phyloP scores from a whole-genome alignment of 2,329 filamentous ascomycete species.

The Fusarium penzigii region DNA sequence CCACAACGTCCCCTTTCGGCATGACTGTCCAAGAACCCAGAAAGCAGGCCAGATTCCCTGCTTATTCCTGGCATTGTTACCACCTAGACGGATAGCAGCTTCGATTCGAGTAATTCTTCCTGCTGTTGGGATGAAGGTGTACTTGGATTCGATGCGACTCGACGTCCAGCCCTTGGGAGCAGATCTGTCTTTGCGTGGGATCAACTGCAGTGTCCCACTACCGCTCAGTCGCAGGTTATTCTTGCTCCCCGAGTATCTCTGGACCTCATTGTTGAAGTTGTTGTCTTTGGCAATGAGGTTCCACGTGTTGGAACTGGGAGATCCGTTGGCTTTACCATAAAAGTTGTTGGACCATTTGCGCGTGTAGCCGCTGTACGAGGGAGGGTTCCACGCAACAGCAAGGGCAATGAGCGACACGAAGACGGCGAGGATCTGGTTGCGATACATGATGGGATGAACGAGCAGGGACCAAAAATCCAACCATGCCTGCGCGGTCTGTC shows the following conservation, averaged over 20 bases:
- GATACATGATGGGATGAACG: slow-evolving; percentile 21
- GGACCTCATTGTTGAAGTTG: slow-evolving; percentile 52
- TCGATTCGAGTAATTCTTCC: slow-evolving; percentile 50
- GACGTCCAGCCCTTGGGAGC: slow-evolving; percentile 52
- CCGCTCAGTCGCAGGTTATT: slow-evolving; percentile 54
- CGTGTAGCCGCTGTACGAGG: slow-evolving; percentile 41
- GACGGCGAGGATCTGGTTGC: slow-evolving; percentile 21
- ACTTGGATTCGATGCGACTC: slow-evolving; percentile 53
- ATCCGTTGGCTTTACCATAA: slow-evolving; percentile 35
- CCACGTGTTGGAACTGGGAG: slow-evolving; percentile 42
- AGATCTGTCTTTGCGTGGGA: slow-evolving; percentile 43
- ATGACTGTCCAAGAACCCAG: slow-evolving; percentile 55
- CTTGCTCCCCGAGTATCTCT: slow-evolving; percentile 49
- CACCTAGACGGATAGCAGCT: slow-evolving; percentile 48
- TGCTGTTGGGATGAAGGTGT: slow-evolving; percentile 45
- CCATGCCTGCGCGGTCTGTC: background rate
- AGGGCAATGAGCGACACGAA: slow-evolving; percentile 34
- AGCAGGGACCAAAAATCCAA: background rate
- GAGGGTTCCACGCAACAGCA: slow-evolving; percentile 39
- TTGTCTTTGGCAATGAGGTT: slow-evolving; percentile 41
- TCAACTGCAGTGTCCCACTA: slow-evolving; percentile 50
- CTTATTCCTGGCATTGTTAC: slow-evolving; percentile 42
- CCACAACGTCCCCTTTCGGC: slow-evolving; percentile 51
- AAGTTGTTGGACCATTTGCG: slow-evolving; percentile 48
- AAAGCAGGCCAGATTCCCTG: slow-evolving; percentile 62